Conservation (phyloP, 768 basidiomycete species). For the Panellus pusillus region DNA sequence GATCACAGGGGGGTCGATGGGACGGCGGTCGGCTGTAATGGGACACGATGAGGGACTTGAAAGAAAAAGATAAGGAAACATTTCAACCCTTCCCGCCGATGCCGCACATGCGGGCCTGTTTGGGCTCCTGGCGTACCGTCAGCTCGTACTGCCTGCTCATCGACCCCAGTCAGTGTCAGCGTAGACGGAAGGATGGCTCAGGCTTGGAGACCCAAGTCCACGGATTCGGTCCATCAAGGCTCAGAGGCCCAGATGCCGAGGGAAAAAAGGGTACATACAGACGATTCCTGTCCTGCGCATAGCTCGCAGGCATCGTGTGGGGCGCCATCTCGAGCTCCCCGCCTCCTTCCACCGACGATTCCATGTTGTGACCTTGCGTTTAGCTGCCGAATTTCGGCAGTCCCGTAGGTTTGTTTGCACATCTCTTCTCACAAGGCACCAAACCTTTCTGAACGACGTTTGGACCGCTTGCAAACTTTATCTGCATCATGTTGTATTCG, state of each 20-base stretch:
- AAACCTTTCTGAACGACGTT: too few species aligned
- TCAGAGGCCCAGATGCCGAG: too few species aligned
- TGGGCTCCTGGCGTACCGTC: constrained; percentile 85
- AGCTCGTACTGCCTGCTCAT: constrained; percentile 77
- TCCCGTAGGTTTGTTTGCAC: too few species aligned
- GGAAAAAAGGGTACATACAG: constrained; percentile 34
- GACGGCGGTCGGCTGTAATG: constrained; percentile 92
- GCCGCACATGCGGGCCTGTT: constrained; percentile 89
- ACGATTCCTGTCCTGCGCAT: constrained; percentile 38
- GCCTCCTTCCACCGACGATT: background rate
- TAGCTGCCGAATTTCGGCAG: too few species aligned
- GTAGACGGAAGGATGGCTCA: constrained; percentile 1
- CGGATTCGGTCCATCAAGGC: constrained; percentile 28
- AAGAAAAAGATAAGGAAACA: background rate
- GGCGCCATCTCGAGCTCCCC: constrained; percentile 3
- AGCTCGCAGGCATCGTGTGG: constrained; percentile 17
- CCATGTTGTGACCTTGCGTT: too few species aligned
- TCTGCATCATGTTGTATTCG: too few species aligned
- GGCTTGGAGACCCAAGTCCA: constrained; percentile 29
- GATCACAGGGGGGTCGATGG: constrained; percentile 96
- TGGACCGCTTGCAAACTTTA: too few species aligned
- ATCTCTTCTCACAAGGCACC: too few species aligned
- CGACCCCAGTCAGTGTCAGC: constrained; percentile 21
- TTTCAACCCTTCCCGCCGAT: constrained; percentile 75
- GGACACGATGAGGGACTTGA: background rate